phyloP scores from a whole-genome alignment of 352 stramenopile genomes.

The Phytophthora tubulina region DNA sequence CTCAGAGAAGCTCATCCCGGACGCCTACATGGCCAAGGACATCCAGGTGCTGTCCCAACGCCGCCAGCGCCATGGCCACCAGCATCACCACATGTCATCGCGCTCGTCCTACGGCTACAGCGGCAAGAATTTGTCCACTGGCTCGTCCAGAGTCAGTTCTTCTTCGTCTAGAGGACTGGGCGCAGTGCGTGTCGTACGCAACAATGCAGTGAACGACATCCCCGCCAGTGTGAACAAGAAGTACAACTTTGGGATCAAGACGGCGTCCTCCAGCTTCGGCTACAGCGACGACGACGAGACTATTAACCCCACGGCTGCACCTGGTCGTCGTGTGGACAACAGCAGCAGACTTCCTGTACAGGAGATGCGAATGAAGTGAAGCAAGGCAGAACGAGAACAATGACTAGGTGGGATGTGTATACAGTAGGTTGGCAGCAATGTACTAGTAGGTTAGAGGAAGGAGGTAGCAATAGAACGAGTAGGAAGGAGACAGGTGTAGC shows the following conservation, averaged over 20 bases:
- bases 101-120: constrained; percentile 29
- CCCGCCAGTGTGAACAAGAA: constrained; percentile 33
- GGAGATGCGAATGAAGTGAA: constrained; percentile 37
- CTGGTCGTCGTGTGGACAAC: constrained; percentile 25
- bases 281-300: constrained; percentile 50
- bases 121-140: constrained; percentile 19
- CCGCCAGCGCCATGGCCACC: constrained; percentile 45
- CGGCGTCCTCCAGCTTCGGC: constrained; percentile 45
- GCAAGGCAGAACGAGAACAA: neutral
- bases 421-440: constrained; percentile 19
- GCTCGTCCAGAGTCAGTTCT: constrained; percentile 39
- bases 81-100: constrained; percentile 35
- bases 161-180: constrained; percentile 24
- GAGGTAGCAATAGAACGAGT: constrained; percentile 23
- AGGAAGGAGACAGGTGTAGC: constrained; percentile 8
- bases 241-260: constrained; percentile 41
- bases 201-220: constrained; percentile 3
- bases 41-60: constrained; percentile 73
- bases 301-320: constrained; percentile 8
- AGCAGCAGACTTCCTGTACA: constrained; percentile 30
- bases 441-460: constrained; percentile 19
- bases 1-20: constrained; percentile 67
- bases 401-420: constrained; percentile 15
- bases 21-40: constrained; percentile 66
- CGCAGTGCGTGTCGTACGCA: constrained; percentile 32